Evolutionary conservation across 257 asterid genomes (phyloP), one percentile per base, ranked within the genome.

Genomic region (Pogostemon cablin): DNA sequence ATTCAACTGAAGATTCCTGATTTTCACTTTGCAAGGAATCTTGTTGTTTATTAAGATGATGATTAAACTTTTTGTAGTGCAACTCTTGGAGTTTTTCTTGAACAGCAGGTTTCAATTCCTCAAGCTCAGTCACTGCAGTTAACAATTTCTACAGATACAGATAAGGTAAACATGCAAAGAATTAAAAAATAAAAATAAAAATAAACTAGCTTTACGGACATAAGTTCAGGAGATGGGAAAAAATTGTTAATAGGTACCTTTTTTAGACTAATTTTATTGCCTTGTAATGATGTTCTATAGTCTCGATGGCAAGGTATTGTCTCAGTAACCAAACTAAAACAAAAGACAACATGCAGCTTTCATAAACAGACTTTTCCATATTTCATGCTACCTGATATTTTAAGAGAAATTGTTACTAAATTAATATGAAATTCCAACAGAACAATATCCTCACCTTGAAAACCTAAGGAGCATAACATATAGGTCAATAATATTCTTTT

Each of bases 291-390:
- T 75, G 87, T 50, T 72, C 83, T 79, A 69, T 88, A 93, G 68
- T 93, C 98, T 68, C 86, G 92, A 88, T 93, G 98, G 80, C 75
- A 71, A 41, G 98, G 98, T 74, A 93, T 89, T 53, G 98, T 93
- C 91, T 93, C 98, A 44, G 88, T 72, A 66, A 87, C 96, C 98
- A 93, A 85, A 83, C 98, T 93, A 79, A 72, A 81, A 74, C 79
- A 74, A 69, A 73, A 79, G 52, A 80, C 47, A 71, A 68, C 59
- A 81, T 39, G 40, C 70, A 77, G 75, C 73, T 77, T 80, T 72
- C 62, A 69, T 68, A 55, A 69, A 75, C 75, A 57, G 57, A 41
- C 37, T 38, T 76, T 72, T 74, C 52, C 71, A 79, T 62, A 75
- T 63, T 55, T 49, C 81, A 57, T 53, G 75, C 72, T 49, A 76